A percentile compares a stretch with the other conserved stretches of the same genome.
These are phyloP conservation scores for Eragrostis curvula DNA, from an alignment of 176 grass and related monocot genomes.

Conservation along the genomic window DNA sequence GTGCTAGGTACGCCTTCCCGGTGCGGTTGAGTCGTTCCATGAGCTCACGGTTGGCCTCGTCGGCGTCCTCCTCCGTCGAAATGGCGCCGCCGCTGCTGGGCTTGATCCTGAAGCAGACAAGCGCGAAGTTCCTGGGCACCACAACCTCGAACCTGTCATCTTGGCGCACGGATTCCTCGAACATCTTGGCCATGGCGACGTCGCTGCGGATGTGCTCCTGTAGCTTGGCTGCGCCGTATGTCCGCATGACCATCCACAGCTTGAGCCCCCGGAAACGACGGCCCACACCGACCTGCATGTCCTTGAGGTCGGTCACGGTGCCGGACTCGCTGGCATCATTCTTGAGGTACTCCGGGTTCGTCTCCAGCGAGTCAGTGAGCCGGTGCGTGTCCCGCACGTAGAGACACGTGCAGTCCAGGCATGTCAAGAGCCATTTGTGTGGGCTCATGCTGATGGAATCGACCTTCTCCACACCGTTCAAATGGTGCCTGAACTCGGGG, in stretches of 20 bases:
- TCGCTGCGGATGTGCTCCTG: conserved; percentile 67
- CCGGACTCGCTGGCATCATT: conserved; percentile 65
- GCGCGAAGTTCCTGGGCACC: conserved; percentile 22
- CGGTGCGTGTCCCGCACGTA: conserved; percentile 44
- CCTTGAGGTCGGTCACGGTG: conserved; percentile 51
- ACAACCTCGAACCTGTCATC: conserved; percentile 56
- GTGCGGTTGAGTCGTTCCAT: background rate
- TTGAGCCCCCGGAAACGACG: conserved; percentile 57
- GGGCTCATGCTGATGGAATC: conserved; percentile 68
- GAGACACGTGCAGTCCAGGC: conserved; percentile 63
- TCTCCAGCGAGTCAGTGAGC: conserved; percentile 41
- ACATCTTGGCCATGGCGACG: conserved; percentile 55
- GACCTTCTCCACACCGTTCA: conserved; percentile 45
- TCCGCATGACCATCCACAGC: conserved; percentile 63
- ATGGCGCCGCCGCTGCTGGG: background rate
- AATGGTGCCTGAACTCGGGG: conserved; percentile 60
- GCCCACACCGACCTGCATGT: conserved; percentile 62
- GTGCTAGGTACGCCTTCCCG: background rate
- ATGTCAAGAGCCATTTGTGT: conserved; percentile 53
- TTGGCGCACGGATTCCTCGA: conserved; percentile 41
- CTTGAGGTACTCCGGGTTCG: conserved; percentile 62
- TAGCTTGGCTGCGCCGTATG: conserved; percentile 44
- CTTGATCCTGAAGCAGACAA: conserved; percentile 57
- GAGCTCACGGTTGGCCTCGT: background rate
- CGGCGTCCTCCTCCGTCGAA: background rate